These are phyloP conservation scores for Musa acuminata DNA, from an alignment of 176 grass and related monocot species.

Conservation along the genomic window DNA sequence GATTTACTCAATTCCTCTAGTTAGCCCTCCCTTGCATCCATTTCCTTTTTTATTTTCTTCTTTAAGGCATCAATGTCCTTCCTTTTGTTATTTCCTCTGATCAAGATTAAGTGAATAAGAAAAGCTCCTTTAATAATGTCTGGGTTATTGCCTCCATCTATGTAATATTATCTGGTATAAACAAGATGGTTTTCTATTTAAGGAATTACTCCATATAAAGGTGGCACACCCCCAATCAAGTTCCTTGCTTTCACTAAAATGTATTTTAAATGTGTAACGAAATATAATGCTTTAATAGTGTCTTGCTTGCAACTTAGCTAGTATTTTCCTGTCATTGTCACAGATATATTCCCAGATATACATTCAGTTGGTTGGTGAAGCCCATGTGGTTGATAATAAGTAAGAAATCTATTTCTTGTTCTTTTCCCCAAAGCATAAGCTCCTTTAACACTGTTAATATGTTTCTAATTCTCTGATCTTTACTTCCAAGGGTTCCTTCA, in stretches of 20 bases:
- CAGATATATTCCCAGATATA: conserved; percentile 99
- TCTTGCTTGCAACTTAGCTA: background rate
- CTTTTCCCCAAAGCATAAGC: background rate
- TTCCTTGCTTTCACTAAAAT: background rate
- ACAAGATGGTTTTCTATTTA: background rate
- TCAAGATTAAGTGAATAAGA: too few species aligned
- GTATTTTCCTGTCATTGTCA: conserved; percentile 8
- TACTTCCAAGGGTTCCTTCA: conserved; percentile 71
- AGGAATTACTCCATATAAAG: too few species aligned
- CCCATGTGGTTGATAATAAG: conserved; percentile 97
- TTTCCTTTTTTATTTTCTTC: background rate
- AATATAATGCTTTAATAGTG: background rate
- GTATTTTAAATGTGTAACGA: background rate
- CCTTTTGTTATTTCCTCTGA: background rate
- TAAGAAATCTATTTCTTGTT: conserved; percentile 25
- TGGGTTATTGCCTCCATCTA: background rate
- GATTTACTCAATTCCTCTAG: background rate
- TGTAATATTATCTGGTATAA: background rate
- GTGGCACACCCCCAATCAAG: too few species aligned
- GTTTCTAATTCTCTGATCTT: conserved; percentile 28
- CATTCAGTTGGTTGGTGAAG: conserved; percentile 93
- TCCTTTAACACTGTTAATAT: background rate
- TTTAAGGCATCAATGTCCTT: background rate
- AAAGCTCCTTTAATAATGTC: too few species aligned
- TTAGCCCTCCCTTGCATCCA: background rate